phyloP scores from a whole-genome alignment of 331 rosid species.

The Stylosanthes scabra region DNA sequence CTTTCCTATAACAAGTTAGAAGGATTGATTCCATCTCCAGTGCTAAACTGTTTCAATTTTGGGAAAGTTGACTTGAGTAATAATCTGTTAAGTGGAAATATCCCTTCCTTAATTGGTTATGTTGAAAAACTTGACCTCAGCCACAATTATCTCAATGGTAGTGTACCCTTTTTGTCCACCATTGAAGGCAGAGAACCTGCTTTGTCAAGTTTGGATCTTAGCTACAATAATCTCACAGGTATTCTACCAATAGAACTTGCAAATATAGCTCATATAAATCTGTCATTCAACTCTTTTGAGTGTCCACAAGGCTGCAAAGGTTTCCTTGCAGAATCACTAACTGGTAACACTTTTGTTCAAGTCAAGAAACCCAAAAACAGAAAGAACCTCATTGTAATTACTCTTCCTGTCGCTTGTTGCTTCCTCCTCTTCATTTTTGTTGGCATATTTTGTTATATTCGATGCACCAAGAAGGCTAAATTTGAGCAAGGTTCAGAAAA shows the following conservation, averaged over 20 bases:
- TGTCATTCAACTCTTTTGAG: constrained; percentile 12
- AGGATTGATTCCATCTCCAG: background rate
- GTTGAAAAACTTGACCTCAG: background rate
- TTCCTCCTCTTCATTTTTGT: background rate
- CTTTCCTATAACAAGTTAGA: background rate
- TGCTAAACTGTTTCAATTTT: too few species aligned
- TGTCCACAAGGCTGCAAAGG: background rate
- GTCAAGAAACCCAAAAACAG: background rate
- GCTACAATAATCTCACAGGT: background rate
- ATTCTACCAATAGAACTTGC: background rate
- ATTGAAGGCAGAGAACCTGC: too few species aligned
- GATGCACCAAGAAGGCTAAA: background rate
- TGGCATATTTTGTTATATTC: background rate
- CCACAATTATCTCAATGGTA: background rate
- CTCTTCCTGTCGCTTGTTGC: background rate
- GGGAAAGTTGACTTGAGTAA: background rate
- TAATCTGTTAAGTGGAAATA: background rate
- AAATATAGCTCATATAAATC: background rate
- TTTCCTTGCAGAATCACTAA: background rate
- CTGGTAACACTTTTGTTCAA: background rate
- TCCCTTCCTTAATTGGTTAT: background rate
- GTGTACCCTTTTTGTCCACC: background rate
- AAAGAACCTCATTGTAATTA: background rate
- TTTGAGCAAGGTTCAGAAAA: background rate
- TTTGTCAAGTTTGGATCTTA: background rate